Evolutionary conservation across 345 rosid species (phyloP).

Genomic region (Durio zibethinus): DNA sequence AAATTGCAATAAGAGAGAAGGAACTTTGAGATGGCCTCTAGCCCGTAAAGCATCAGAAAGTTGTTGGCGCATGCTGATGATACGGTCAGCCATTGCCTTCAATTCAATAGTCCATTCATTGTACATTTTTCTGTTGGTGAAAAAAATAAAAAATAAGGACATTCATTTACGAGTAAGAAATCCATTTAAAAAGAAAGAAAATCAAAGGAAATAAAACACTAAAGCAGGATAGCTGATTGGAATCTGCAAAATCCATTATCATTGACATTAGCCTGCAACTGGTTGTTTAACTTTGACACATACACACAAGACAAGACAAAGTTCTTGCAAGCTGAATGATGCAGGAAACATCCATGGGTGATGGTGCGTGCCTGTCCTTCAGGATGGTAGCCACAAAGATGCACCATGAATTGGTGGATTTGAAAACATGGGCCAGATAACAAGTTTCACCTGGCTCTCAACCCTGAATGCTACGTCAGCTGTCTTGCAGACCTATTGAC

Average conservation of each 20-base stretch:
- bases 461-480: constrained; percentile 76
- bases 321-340: not conserved
- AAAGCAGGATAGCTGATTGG: not conserved
- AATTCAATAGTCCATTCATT: constrained; percentile 64
- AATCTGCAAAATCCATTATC: not conserved
- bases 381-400: constrained; percentile 71
- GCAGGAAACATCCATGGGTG: not conserved
- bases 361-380: constrained; percentile 49
- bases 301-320: not conserved
- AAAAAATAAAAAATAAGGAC: not conserved
- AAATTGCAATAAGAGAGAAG: not conserved
- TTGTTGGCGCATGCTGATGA: constrained; percentile 58
- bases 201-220: not conserved
- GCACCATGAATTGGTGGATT: constrained; percentile 94
- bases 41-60: constrained; percentile 53
- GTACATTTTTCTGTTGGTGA: constrained; percentile 46
- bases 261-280: not conserved
- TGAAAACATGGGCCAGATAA: constrained; percentile 89
- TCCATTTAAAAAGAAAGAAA: not conserved
- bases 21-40: constrained; percentile 33
- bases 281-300: not conserved
- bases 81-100: constrained; percentile 74
- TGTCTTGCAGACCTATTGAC: constrained; percentile 69
- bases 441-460: constrained; percentile 84
- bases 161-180: not conserved